phyloP scores from a whole-genome alignment of 2,329 filamentous ascomycete genomes.

The Aspergillus japonicus region DNA sequence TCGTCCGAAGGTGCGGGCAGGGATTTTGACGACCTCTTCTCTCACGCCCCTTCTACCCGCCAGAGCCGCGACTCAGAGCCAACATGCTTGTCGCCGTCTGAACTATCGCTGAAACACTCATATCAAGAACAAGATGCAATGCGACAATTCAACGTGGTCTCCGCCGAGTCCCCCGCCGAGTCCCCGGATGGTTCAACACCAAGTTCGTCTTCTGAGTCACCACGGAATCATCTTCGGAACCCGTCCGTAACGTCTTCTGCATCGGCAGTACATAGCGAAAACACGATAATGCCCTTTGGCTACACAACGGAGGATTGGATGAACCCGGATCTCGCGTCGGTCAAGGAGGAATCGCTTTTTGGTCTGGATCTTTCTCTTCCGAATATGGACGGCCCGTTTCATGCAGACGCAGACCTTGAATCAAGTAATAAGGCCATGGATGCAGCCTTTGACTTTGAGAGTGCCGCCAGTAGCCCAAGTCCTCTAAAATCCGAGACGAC shows the following conservation, averaged over 20 bases:
- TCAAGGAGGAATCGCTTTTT: slow-evolving; percentile 43
- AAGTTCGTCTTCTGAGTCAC: slow-evolving; percentile 45
- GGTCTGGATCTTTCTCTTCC: slow-evolving; percentile 38
- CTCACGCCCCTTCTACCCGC: slow-evolving; percentile 33
- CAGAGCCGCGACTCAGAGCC: slow-evolving; percentile 29
- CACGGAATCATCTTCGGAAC: slow-evolving; percentile 41
- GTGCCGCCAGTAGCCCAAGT: slow-evolving; percentile 48
- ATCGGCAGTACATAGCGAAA: slow-evolving; percentile 41
- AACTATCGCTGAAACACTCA: slow-evolving; percentile 28
- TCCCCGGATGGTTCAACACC: slow-evolving; percentile 45
- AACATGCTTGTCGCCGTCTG: slow-evolving; percentile 31
- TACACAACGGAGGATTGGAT: slow-evolving; percentile 41
- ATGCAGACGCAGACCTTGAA: slow-evolving; percentile 41
- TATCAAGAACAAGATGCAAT: slow-evolving; percentile 35
- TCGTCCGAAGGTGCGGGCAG: slow-evolving; percentile 37
- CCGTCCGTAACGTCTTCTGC: slow-evolving; percentile 42
- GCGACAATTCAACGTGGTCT: slow-evolving; percentile 32
- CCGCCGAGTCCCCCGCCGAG: slow-evolving; percentile 44
- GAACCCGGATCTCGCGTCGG: slow-evolving; percentile 34
- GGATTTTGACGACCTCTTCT: slow-evolving; percentile 45
- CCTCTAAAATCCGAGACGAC: slow-evolving; percentile 35
- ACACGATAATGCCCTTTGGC: slow-evolving; percentile 33
- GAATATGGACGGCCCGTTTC: slow-evolving; percentile 33
- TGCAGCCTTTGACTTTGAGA: slow-evolving; percentile 50
- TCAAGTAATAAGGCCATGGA: slow-evolving; percentile 50